Conservation (phyloP, 202 grass and related monocot genomes). For the Bolboschoenoplectus hybrid region DNA sequence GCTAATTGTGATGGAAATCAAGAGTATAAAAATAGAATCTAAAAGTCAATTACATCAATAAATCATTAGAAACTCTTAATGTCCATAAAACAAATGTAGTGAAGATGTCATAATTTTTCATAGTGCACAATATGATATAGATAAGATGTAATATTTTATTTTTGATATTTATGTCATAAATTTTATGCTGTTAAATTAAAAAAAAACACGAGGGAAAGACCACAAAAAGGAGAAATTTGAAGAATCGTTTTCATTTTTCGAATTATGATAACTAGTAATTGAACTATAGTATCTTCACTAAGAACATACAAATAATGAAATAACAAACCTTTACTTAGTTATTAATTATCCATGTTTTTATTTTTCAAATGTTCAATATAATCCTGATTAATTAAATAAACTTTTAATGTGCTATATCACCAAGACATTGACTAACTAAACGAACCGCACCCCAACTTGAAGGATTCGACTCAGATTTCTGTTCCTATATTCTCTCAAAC, state of each 20-base stretch:
- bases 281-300: background rate
- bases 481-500: constrained; percentile 16
- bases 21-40: background rate
- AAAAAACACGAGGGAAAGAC: background rate
- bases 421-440: constrained; percentile 15
- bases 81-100: background rate
- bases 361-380: background rate
- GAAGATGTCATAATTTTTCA: background rate
- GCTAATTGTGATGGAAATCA: background rate
- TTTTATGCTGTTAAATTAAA: too few species aligned
- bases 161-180: background rate
- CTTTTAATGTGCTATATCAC: background rate
- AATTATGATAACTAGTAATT: background rate
- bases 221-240: background rate
- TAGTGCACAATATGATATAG: background rate
- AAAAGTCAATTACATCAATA: background rate
- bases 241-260: too few species aligned
- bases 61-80: background rate
- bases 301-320: background rate
- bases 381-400: background rate
- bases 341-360: background rate
- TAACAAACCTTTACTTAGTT: background rate
- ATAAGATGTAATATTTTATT: background rate
- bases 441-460: background rate
- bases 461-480: background rate